phyloP scores from a whole-genome alignment of 225 moss, liverwort and hornwort genomes.

The Ulota crispa region DNA sequence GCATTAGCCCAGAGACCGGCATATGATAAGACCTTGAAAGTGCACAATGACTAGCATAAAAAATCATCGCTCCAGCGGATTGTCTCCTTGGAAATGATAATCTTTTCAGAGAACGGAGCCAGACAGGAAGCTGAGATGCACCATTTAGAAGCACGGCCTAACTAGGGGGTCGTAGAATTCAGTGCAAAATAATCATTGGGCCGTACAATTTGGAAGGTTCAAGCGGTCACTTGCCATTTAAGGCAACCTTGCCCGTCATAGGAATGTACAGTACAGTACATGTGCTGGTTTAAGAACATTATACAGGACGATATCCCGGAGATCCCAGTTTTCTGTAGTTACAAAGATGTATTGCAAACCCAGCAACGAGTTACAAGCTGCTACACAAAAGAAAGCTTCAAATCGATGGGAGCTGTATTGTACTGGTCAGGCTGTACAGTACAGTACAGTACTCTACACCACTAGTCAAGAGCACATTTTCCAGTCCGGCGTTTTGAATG shows the following conservation, averaged over 20 bases:
- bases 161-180: not conserved
- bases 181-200: not conserved
- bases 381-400: conserved; percentile 17
- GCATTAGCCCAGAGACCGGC: not conserved
- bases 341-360: conserved; percentile 8
- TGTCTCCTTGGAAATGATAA: not conserved
- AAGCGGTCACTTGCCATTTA: not conserved
- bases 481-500: not conserved
- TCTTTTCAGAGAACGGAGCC: not conserved
- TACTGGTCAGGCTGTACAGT: not conserved
- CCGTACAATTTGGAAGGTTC: not conserved
- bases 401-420: conserved; percentile 6
- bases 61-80: not conserved
- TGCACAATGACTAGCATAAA: not conserved
- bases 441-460: too few relatives aligned
- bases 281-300: not conserved
- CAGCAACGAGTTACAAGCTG: conserved; percentile 10
- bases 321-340: not conserved
- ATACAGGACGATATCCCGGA: not conserved
- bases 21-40: not conserved
- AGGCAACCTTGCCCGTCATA: not conserved
- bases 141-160: not conserved
- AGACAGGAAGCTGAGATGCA: not conserved
- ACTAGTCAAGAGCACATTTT: not conserved
- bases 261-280: not conserved